phyloP scores from a whole-genome alignment of 805 yeast genomes.

The Brettanomyces naardenensis region DNA sequence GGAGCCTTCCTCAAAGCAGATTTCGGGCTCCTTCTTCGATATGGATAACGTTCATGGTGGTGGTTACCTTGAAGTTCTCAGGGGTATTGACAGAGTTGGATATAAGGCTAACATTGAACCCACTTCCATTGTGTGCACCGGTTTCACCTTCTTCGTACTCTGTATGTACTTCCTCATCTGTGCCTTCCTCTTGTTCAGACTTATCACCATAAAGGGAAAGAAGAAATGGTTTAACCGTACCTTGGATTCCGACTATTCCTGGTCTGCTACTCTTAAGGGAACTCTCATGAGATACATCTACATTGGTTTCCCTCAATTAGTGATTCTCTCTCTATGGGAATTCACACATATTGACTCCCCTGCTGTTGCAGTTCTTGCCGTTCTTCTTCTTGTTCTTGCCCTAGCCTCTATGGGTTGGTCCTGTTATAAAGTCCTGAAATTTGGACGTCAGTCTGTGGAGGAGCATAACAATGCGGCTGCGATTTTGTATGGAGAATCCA shows the following conservation, averaged over 20 bases:
- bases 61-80: slow-evolving; percentile 52
- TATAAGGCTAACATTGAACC: slow-evolving; percentile 70
- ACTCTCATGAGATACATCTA: slow-evolving; percentile 68
- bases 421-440: slow-evolving; percentile 50
- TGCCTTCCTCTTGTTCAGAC: slow-evolving; percentile 47
- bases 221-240: neutral
- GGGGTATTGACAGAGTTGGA: slow-evolving; percentile 86
- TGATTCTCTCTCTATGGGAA: slow-evolving; percentile 81
- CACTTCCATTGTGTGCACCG: slow-evolving; percentile 77
- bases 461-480: slow-evolving; percentile 80
- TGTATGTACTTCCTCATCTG: slow-evolving; percentile 68
- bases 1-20: neutral
- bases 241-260: slow-evolving; percentile 39
- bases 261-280: slow-evolving; percentile 64
- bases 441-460: slow-evolving; percentile 55
- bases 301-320: slow-evolving; percentile 79
- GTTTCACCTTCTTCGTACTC: slow-evolving; percentile 77
- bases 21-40: slow-evolving; percentile 6
- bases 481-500: slow-evolving; percentile 69
- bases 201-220: slow-evolving; percentile 29
- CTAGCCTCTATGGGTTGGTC: slow-evolving; percentile 58
- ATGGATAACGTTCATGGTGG: slow-evolving; percentile 40
- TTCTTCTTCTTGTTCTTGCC: slow-evolving; percentile 56
- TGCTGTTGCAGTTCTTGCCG: slow-evolving; percentile 79
- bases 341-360: slow-evolving; percentile 76